These are phyloP conservation scores for Sporothrix humicola DNA, from an alignment of 2,329 filamentous ascomycete species.

Conservation along the genomic window DNA sequence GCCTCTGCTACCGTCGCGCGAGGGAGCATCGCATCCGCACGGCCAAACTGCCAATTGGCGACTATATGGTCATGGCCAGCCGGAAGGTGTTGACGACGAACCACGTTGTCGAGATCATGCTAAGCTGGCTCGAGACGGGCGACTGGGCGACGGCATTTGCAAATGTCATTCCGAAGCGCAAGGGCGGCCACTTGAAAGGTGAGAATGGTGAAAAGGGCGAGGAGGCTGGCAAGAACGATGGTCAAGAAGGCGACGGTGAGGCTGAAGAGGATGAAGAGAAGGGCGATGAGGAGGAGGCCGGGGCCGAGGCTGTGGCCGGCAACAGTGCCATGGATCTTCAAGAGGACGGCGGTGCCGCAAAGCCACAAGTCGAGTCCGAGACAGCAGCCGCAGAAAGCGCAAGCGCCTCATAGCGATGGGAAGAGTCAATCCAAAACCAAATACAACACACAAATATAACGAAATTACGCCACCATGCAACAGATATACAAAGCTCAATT, in stretches of 20 bases:
- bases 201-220: constrained; percentile 42
- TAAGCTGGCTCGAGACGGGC: constrained; percentile 85
- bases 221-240: constrained; percentile 37
- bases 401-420: not conserved
- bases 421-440: not conserved
- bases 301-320: not conserved
- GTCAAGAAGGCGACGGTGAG: constrained; percentile 38
- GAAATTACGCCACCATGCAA: constrained; percentile 15
- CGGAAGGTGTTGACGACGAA: constrained; percentile 89
- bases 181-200: constrained; percentile 71
- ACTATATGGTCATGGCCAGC: constrained; percentile 90
- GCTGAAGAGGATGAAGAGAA: constrained; percentile 32
- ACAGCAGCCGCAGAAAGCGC: not conserved
- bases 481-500: not conserved
- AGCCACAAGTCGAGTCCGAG: constrained; percentile 12
- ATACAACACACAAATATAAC: not conserved
- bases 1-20: constrained; percentile 85
- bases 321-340: not conserved
- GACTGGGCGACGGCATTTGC: constrained; percentile 93
- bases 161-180: constrained; percentile 86
- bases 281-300: constrained; percentile 9
- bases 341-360: not conserved
- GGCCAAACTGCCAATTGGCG: constrained; percentile 90
- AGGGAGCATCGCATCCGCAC: constrained; percentile 78
- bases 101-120: constrained; percentile 96